These are phyloP conservation scores for Calcarisporium arbuscula DNA, from an alignment of 2,329 filamentous ascomycete species.

Conservation along the genomic window DNA sequence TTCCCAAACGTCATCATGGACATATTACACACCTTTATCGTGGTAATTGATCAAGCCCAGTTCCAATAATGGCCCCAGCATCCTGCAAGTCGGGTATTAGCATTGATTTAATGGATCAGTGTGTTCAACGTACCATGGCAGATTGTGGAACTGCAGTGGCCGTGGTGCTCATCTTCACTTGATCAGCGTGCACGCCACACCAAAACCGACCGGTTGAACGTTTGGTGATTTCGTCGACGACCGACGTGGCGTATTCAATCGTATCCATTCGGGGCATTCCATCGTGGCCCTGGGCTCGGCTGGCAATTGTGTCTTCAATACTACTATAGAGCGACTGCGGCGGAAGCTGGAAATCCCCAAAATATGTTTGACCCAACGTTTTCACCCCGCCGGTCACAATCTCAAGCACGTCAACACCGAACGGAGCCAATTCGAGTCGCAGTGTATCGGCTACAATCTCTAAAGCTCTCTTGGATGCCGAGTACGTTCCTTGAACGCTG, in stretches of 20 bases:
- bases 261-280: slow-evolving; percentile 6
- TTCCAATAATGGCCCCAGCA: slow-evolving; percentile 1
- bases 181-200: slow-evolving; percentile 9
- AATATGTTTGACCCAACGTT: slow-evolving; percentile 5
- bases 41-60: not conserved
- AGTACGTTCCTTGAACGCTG: slow-evolving; percentile 18
- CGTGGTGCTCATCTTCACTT: slow-evolving; percentile 1
- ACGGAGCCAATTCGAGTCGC: slow-evolving; percentile 19
- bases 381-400: slow-evolving; percentile 18
- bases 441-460: slow-evolving; percentile 17
- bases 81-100: too few species aligned
- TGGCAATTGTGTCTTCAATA: slow-evolving; percentile 6
- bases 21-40: not conserved
- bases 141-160: slow-evolving; percentile 1
- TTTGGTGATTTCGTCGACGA: slow-evolving; percentile 13
- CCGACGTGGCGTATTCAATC: slow-evolving; percentile 7
- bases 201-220: slow-evolving; percentile 9
- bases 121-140: too few species aligned
- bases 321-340: slow-evolving; percentile 8
- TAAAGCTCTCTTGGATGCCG: slow-evolving; percentile 20
- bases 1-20: too few species aligned
- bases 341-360: slow-evolving; percentile 6
- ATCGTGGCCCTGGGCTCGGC: slow-evolving; percentile 4
- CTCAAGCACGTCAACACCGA: slow-evolving; percentile 19
- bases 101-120: too few species aligned